Conservation (phyloP, 306 rosid genomes). For the Vicia villosa region DNA sequence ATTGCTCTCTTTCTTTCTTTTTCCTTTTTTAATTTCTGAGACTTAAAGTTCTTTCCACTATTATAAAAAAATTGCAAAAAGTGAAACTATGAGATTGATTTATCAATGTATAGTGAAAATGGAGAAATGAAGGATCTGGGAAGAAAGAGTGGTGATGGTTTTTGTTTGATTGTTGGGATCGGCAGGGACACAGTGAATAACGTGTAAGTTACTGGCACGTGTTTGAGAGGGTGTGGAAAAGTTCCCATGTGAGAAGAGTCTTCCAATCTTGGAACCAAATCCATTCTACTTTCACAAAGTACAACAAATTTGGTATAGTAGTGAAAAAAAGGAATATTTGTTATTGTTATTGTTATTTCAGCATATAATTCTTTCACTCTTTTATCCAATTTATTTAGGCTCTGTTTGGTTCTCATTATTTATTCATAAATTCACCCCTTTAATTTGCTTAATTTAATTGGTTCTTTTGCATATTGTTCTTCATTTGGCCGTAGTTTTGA, state of each 20-base stretch:
- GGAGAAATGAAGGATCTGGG: conserved; percentile 19
- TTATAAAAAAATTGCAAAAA: background rate
- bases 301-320: conserved; percentile 40
- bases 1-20: background rate
- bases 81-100: too few species aligned
- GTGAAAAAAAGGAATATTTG: conserved; percentile 27
- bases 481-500: conserved; percentile 28
- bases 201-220: conserved; percentile 54
- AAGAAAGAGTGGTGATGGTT: conserved; percentile 12
- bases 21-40: background rate
- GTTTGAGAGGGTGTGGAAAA: conserved; percentile 47
- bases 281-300: conserved; percentile 46
- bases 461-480: conserved; percentile 16
- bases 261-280: conserved; percentile 41
- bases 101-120: conserved; percentile 7
- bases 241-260: conserved; percentile 50
- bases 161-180: conserved; percentile 39
- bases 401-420: background rate
- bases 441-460: too few species aligned
- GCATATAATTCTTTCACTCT: conserved; percentile 4
- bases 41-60: too few species aligned
- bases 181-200: conserved; percentile 36
- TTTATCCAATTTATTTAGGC: background rate
- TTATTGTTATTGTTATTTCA: conserved; percentile 24
- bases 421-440: background rate